Conservation (phyloP, 2,329 filamentous ascomycete species). For the Ceratocystis eucalypticola region DNA sequence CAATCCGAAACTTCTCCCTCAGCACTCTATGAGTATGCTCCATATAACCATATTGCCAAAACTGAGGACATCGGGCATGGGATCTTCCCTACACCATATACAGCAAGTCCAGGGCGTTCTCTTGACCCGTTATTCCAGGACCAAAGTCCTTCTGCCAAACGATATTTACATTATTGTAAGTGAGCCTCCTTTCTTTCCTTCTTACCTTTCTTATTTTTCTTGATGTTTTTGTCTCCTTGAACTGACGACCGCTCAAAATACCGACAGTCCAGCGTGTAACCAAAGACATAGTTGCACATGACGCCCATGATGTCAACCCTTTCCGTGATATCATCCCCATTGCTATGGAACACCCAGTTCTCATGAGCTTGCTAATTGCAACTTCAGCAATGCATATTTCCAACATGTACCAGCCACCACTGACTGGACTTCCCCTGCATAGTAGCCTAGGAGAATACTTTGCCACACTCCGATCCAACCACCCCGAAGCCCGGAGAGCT, state of each 20-base stretch:
- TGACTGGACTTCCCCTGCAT: conserved; percentile 25
- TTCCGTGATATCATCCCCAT: conserved; percentile 37
- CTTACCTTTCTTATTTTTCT: conserved; percentile 20
- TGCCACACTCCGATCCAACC: conserved; percentile 28
- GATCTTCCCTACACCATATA: not conserved
- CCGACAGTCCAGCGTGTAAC: conserved; percentile 33
- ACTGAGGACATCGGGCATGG: not conserved
- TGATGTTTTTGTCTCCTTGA: not conserved
- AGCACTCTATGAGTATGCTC: not conserved
- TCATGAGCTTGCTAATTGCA: conserved; percentile 37
- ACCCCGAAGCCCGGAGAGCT: conserved; percentile 29
- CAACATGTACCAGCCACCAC: conserved; percentile 30
- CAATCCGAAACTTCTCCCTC: not conserved
- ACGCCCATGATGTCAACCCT: conserved; percentile 34
- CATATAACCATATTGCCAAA: not conserved
- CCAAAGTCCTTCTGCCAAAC: conserved; percentile 33
- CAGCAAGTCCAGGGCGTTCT: not conserved
- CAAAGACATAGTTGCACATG: conserved; percentile 40
- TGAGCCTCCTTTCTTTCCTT: conserved; percentile 15
- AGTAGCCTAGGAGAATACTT: conserved; percentile 29
- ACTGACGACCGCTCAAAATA: not conserved
- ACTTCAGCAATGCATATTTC: conserved; percentile 38
- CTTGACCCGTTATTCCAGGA: conserved; percentile 42
- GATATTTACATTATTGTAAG: conserved; percentile 40
- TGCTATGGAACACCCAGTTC: conserved; percentile 33